Evolutionary conservation across 1,139 yeast genomes (phyloP).

Genomic region (Magnusiomyces paraingens): DNA sequence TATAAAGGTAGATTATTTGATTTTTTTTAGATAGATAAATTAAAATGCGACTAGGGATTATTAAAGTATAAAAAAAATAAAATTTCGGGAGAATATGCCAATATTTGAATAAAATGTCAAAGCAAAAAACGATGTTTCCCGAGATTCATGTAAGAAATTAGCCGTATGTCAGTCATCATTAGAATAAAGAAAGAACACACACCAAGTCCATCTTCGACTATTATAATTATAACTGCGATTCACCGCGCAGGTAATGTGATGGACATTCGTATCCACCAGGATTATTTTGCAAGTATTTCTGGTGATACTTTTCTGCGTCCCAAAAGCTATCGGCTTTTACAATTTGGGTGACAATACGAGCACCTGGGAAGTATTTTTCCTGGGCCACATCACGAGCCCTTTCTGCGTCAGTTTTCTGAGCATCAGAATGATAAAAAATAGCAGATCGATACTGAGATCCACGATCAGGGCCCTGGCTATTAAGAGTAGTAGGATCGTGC

Average conservation of each 20-base stretch:
- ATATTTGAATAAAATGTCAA: no score
- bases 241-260: conserved; percentile 62
- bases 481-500: conserved; percentile 67
- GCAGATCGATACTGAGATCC: conserved; percentile 86
- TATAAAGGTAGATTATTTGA: no score
- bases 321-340: conserved; percentile 64
- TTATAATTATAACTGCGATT: conserved; percentile 18
- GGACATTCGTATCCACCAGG: conserved; percentile 88
- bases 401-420: background rate
- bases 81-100: no score
- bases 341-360: conserved; percentile 56
- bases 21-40: background rate
- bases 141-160: no score
- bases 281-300: conserved; percentile 65
- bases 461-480: conserved; percentile 71
- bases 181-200: background rate
- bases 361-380: conserved; percentile 46
- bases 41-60: background rate
- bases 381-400: conserved; percentile 20
- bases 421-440: conserved; percentile 43
- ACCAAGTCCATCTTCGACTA: background rate
- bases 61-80: no score
- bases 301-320: conserved; percentile 94
- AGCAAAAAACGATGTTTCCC: no score
- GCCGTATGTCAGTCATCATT: background rate